Conservation (phyloP, 2,329 filamentous ascomycete genomes). For the Geosmithia putterillii region DNA sequence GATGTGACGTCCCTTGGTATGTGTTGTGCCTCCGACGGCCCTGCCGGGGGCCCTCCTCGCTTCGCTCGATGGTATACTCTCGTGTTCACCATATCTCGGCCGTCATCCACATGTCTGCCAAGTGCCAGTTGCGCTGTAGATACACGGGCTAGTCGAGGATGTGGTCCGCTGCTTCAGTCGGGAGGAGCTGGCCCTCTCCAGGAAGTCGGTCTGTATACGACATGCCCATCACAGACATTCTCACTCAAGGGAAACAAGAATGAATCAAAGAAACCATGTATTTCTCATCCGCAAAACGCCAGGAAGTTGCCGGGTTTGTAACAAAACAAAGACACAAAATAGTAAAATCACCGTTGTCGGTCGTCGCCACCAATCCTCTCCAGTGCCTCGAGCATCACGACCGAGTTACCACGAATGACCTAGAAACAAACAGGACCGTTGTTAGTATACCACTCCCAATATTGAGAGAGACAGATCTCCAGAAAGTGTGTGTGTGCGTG, state of each 20-base stretch:
- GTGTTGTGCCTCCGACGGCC: too few species aligned
- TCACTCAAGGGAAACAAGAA: neutral
- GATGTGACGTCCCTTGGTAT: too few species aligned
- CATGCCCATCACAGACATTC: too few species aligned
- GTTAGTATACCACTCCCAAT: too few species aligned
- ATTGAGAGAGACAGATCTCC: neutral
- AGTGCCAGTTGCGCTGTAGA: too few species aligned
- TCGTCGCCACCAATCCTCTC: constrained; percentile 56
- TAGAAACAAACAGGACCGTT: constrained; percentile 16
- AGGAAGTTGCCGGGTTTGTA: neutral
- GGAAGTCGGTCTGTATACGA: too few species aligned
- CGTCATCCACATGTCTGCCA: too few species aligned
- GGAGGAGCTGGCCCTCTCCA: too few species aligned
- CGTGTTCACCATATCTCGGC: too few species aligned
- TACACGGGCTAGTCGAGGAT: too few species aligned
- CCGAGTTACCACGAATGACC: constrained; percentile 95
- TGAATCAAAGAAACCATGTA: neutral
- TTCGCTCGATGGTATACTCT: neutral
- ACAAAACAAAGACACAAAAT: neutral
- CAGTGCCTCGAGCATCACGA: constrained; percentile 89
- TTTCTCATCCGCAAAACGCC: constrained; percentile 4
- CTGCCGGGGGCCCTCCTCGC: neutral
- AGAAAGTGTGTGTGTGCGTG: neutral
- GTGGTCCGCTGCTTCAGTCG: too few species aligned
- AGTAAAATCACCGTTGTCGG: constrained; percentile 8